Conservation (phyloP, 2,329 filamentous ascomycete species). For the Stachybotrys chlorohalonatus region DNA sequence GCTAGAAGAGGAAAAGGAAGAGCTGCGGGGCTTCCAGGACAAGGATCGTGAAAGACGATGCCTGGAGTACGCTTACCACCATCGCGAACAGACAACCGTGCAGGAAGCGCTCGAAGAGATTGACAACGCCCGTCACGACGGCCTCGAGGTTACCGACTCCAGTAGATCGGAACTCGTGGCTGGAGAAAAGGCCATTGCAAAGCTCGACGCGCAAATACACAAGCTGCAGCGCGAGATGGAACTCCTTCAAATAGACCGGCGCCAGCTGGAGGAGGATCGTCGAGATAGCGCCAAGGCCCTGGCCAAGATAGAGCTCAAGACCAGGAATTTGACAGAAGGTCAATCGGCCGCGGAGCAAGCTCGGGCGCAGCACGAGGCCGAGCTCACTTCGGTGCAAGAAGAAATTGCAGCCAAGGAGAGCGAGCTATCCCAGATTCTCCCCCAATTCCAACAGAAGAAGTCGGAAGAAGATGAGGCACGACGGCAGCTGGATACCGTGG, state of each 20-base stretch:
- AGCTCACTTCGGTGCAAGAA: constrained; percentile 61
- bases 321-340: constrained; percentile 74
- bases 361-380: constrained; percentile 59
- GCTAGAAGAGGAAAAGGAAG: constrained; percentile 94
- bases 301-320: constrained; percentile 78
- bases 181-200: constrained; percentile 69
- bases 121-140: constrained; percentile 71
- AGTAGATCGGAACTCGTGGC: constrained; percentile 68
- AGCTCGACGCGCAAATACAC: constrained; percentile 70
- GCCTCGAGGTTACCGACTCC: constrained; percentile 75
- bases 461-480: constrained; percentile 63
- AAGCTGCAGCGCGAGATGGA: constrained; percentile 76
- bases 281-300: constrained; percentile 69
- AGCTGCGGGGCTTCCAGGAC: constrained; percentile 86
- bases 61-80: constrained; percentile 89
- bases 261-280: constrained; percentile 82
- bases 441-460: constrained; percentile 66
- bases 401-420: constrained; percentile 69
- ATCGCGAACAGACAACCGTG: constrained; percentile 77
- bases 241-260: constrained; percentile 73
- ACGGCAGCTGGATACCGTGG: constrained; percentile 64
- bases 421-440: constrained; percentile 66
- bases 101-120: constrained; percentile 71
- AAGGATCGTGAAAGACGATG: constrained; percentile 89
- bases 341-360: constrained; percentile 70